Evolutionary conservation across 441 rosid species (phyloP).

Genomic region (Syzygium malaccense): DNA sequence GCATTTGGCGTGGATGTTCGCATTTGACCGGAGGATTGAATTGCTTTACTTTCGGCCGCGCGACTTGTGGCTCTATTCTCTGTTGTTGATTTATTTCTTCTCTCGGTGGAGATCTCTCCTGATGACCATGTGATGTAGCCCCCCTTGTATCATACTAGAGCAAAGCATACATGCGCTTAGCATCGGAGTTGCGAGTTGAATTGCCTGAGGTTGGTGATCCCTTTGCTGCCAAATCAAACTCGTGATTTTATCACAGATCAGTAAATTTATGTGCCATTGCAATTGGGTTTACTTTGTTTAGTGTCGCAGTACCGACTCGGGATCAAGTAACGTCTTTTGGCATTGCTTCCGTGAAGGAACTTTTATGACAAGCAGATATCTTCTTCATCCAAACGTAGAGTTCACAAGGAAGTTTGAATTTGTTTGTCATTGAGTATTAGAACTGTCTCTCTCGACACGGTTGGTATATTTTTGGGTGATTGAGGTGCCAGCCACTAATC

Average conservation of each 20-base stretch:
- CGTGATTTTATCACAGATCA: neutral
- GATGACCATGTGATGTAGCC: neutral
- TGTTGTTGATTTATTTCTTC: neutral
- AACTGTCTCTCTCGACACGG: neutral
- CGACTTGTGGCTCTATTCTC: neutral
- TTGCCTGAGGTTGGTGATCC: neutral
- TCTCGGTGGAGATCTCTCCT: neutral
- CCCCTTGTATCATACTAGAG: neutral
- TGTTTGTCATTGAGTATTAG: neutral
- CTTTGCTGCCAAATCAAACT: neutral
- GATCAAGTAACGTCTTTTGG: neutral
- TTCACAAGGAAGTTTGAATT: neutral
- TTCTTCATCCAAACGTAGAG: neutral
- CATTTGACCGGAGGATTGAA: neutral
- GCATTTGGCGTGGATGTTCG: neutral
- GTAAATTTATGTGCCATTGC: neutral
- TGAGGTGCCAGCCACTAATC: neutral
- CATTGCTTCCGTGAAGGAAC: neutral
- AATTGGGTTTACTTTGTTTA: neutral
- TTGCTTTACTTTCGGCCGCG: neutral
- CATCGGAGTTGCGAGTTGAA: neutral
- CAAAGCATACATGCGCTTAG: neutral
- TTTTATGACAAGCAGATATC: neutral
- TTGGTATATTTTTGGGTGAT: neutral
- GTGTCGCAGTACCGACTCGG: neutral